Percentiles rank a stretch among this genome's conserved stretches.
Evolutionary conservation across 768 basidiomycete genomes (phyloP).

Genomic region (Sporobolomyces pararoseus): DNA sequence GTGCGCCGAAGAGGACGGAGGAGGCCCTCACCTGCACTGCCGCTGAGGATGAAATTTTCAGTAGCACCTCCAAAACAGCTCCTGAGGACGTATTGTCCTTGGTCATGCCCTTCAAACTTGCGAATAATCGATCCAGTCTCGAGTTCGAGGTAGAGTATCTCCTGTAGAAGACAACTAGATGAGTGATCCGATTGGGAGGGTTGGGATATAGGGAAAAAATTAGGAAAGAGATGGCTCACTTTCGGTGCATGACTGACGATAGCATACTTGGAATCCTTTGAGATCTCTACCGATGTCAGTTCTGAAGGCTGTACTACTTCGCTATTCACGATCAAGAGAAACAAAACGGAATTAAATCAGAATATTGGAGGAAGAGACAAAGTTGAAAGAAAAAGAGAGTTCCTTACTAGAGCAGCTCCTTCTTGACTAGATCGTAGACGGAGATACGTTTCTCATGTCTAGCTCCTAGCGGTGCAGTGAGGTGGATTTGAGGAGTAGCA

Average conservation of each 20-base stretch:
- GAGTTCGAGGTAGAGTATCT: conserved; percentile 83
- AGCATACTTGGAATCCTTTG: conserved; percentile 71
- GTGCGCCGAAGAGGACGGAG: not conserved
- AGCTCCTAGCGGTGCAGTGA: conserved; percentile 23
- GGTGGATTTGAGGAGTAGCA: conserved; percentile 27
- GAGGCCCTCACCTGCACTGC: conserved; percentile 75
- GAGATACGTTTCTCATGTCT: conserved; percentile 59
- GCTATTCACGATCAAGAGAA: conserved; percentile 7
- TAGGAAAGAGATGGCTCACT: conserved; percentile 54
- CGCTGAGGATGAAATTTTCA: conserved; percentile 83
- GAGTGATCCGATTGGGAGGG: not conserved
- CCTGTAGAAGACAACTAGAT: conserved; percentile 55
- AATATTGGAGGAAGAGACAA: not conserved
- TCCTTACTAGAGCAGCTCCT: conserved; percentile 67
- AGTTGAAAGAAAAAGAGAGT: conserved; percentile 6
- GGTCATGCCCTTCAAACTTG: conserved; percentile 80
- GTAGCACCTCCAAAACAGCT: conserved; percentile 90
- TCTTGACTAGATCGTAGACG: conserved; percentile 69
- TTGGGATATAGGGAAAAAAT: not conserved
- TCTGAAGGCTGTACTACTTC: conserved; percentile 51
- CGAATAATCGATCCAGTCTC: conserved; percentile 63
- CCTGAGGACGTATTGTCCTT: conserved; percentile 77
- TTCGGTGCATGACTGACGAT: conserved; percentile 83
- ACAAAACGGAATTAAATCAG: no score
- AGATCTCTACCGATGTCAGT: conserved; percentile 58